Conservation (phyloP, 2,329 filamentous ascomycete species). For the Fusarium napiforme region DNA sequence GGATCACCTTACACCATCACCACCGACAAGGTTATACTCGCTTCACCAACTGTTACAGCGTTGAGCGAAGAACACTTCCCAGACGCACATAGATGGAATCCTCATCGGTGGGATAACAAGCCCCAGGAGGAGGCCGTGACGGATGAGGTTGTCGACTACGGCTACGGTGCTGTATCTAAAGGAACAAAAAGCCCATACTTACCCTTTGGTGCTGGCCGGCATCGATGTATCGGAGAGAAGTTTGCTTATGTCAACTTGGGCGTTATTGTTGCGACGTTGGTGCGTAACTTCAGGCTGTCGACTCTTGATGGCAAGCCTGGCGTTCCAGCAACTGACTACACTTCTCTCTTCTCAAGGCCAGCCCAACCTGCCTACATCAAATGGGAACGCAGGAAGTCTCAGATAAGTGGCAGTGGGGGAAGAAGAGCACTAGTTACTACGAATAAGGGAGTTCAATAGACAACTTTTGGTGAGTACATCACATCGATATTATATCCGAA, state of each 20-base stretch:
- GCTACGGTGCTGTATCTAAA: slow-evolving; percentile 47
- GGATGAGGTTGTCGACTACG: slow-evolving; percentile 45
- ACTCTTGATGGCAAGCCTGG: slow-evolving; percentile 65
- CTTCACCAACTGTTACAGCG: slow-evolving; percentile 55
- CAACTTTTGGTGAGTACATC: neutral
- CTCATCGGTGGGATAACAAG: slow-evolving; percentile 45
- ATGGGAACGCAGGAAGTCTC: slow-evolving; percentile 47
- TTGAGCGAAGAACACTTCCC: slow-evolving; percentile 70
- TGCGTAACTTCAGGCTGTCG: slow-evolving; percentile 69
- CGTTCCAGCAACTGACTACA: slow-evolving; percentile 74
- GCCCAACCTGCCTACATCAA: slow-evolving; percentile 47
- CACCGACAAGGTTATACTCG: slow-evolving; percentile 60
- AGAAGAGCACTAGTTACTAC: neutral
- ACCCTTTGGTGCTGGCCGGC: slow-evolving; percentile 78
- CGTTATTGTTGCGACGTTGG: slow-evolving; percentile 71
- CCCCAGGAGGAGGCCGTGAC: slow-evolving; percentile 13
- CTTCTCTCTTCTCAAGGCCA: slow-evolving; percentile 57
- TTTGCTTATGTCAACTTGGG: slow-evolving; percentile 78
- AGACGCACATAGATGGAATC: slow-evolving; percentile 45
- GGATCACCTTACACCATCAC: slow-evolving; percentile 65
- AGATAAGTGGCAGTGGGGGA: neutral
- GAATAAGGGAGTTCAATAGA: neutral
- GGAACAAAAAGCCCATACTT: slow-evolving; percentile 59
- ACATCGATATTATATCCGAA: neutral
- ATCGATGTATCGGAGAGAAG: slow-evolving; percentile 81